Evolutionary conservation across 2,329 filamentous ascomycete species (phyloP), one percentile per base, ranked within the genome.

Genomic region (Cadophora sp.): DNA sequence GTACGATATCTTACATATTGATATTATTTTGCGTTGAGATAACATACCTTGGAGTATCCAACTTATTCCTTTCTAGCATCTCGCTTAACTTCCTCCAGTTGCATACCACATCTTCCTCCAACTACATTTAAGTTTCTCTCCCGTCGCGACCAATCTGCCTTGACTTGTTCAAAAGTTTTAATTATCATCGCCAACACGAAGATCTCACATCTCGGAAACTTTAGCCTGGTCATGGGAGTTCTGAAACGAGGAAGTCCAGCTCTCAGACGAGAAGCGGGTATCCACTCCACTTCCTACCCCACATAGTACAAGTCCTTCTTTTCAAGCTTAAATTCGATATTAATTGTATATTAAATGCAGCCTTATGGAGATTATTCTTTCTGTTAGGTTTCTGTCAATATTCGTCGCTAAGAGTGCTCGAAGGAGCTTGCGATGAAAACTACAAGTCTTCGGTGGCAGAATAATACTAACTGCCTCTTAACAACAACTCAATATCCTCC

Each of bases 271-370:
- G 4, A 53, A 53, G 24, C 50, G 18, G 50, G 14, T 7, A 30
- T 53, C 50, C 27, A 53, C 50, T 53, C 13, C 24, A 33, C 24
- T 45, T 45, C 43, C 5, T 30, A 30, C 50, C 50, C 18, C 50
- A 33, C 24, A 53, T 14, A 24, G 47, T 50, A 50, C 20, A 50
- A 13, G 47, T 50, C 20, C 47, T 50, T 50, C 47, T 50, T 50
- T 50, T 50, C 20, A 50, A 50, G 47, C 47, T 50, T 50, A 50
- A 39, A 39, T 39, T 39, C 36, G 36, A 39, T 39, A 39, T 39
- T 39, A 39, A 24, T 50, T 24, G 11, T 11, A 50, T 50, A 24
- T 9, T 22, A 22, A 13, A 30, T 30, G 27, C 6, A 30, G 27
- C 27, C 27, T 30, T 30, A 30, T 30, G 27, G 27, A 30, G 3